Evolutionary conservation across 345 rosid genomes (phyloP), one percentile per base, ranked within the genome.

Genomic region (Brassica incana): DNA sequence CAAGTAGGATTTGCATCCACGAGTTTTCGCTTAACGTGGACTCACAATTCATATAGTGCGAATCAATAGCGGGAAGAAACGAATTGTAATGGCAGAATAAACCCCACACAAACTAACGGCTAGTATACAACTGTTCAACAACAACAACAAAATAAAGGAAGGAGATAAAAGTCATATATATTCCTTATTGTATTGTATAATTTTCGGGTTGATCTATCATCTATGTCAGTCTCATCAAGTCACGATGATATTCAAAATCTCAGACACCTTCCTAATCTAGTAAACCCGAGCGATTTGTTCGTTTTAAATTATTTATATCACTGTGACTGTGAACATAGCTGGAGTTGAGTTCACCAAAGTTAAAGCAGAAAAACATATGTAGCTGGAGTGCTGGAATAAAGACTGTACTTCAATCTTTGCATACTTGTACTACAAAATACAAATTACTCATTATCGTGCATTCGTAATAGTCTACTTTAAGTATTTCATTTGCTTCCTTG

Each of bases 1-100:
- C 32, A 71, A 45, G 80, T 48, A 61, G 15, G 61, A 11, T 30
- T 30, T 69, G 25, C 63, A 61, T 35, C 12, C 52, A 35, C 71
- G 75, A 69, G 80, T 62, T 69, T 33, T 69, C 64, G 80, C 75
- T 62, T 69, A 63, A 52, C 71, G 27, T 59, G 56, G 64, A 23
- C 56, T 62, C 56, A 70, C 40, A n/a, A 33, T 15, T 70, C 40
- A 5, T 33, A 20, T 43, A 20, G 52, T 29, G 61, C 74, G 15
- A 68, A 30, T 59, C 9, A 16, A 29, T 69, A 11, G 74, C 80
- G 23, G 73, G 15, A 1, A 59, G 7, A 15, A 58, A 48, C 5
- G 8, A 67, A 10, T 15, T 58, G 5, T 56, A 35, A 36, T 25
- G 58, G 72, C 78, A n/a, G 67, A 54, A 38, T 8, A 66, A 75